Evolutionary conservation across 176 grass and related monocot species (phyloP).

Genomic region (Eragrostis nindensis): DNA sequence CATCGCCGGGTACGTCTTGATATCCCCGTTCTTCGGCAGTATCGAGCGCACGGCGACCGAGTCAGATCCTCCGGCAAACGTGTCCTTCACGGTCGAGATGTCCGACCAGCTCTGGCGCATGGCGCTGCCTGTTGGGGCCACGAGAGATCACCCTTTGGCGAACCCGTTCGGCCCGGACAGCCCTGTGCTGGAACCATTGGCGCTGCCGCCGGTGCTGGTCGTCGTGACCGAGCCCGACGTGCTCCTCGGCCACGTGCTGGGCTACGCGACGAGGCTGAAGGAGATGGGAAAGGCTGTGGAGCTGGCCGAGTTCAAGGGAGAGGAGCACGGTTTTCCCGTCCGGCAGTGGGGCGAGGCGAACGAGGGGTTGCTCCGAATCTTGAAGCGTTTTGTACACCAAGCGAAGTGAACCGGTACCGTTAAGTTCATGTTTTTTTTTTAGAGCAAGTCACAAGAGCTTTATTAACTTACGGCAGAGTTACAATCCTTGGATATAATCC

Average conservation of each 20-base stretch:
- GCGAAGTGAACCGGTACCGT: background rate
- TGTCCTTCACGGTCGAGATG: no score
- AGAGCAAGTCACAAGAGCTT: no score
- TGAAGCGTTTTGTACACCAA: constrained; percentile 45
- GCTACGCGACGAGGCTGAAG: constrained; percentile 57
- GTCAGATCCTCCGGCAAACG: background rate
- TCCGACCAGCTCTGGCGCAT: constrained; percentile 51
- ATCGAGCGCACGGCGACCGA: no score
- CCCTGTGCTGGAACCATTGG: background rate
- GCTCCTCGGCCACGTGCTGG: constrained; percentile 44
- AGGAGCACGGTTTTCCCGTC: constrained; percentile 66
- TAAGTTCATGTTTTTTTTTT: no score
- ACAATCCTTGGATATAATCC: no score
- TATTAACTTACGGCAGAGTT: no score
- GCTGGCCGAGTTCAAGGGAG: constrained; percentile 43
- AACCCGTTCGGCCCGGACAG: constrained; percentile 66
- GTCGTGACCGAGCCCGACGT: constrained; percentile 56
- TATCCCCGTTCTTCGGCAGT: no score
- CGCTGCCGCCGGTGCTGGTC: constrained; percentile 52
- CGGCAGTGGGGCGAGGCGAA: constrained; percentile 34
- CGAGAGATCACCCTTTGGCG: constrained; percentile 55
- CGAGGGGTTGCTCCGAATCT: constrained; percentile 45
- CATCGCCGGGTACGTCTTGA: no score
- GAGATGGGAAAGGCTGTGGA: constrained; percentile 60
- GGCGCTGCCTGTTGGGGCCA: constrained; percentile 49